Conservation (phyloP, 1,284 basidiomycete genomes). For the Pascua sp. region DNA sequence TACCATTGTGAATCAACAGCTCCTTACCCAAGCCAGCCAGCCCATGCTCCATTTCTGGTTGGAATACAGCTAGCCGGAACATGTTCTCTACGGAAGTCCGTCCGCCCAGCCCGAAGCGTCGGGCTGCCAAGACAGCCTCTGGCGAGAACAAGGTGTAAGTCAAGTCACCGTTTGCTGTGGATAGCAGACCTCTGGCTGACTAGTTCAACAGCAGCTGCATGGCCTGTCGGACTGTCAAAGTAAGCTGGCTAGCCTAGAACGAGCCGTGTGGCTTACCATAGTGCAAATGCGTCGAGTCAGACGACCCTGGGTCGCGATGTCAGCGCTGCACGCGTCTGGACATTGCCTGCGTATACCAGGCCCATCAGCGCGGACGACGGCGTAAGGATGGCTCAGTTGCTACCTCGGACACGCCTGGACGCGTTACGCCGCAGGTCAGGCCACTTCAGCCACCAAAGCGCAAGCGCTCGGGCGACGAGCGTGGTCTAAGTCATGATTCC, state of each 20-base stretch:
- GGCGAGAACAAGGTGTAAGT: constrained; percentile 6
- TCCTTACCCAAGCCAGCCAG: too few relatives aligned
- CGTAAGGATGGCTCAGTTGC: constrained; percentile 9
- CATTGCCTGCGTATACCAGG: constrained; percentile 17
- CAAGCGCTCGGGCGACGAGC: not conserved
- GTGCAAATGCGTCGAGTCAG: constrained; percentile 21
- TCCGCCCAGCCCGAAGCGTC: not conserved
- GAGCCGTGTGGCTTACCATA: constrained; percentile 1
- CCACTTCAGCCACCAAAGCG: not conserved
- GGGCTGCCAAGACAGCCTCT: constrained; percentile 1
- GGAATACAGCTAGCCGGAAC: too few relatives aligned
- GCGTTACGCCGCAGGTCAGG: not conserved
- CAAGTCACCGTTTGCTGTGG: not conserved
- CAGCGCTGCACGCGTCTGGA: constrained; percentile 18
- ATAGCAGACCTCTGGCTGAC: not conserved
- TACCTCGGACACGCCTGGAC: not conserved
- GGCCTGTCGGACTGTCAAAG: constrained; percentile 17
- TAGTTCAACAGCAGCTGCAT: constrained; percentile 30
- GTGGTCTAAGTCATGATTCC: not conserved
- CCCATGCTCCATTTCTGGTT: too few relatives aligned
- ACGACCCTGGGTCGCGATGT: constrained; percentile 11
- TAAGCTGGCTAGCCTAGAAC: not conserved
- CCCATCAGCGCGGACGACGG: constrained; percentile 19
- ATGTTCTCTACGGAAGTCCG: too few relatives aligned
- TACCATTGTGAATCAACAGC: too few relatives aligned